Conservation (phyloP, 352 stramenopile species). For the Phytophthora uliginosa region DNA sequence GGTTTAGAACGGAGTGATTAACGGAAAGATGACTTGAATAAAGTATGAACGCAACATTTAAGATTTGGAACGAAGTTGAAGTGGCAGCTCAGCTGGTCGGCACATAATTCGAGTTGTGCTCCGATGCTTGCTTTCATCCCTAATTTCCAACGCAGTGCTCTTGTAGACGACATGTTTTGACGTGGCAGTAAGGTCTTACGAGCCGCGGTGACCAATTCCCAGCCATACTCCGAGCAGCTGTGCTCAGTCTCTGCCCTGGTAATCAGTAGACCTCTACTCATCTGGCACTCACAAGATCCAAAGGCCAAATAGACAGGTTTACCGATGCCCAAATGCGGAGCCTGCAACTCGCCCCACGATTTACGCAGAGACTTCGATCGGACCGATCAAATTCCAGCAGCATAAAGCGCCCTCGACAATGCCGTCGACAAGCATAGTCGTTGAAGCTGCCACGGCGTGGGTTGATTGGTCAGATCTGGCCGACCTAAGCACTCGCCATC, state of each 20-base stretch:
- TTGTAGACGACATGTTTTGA: not conserved
- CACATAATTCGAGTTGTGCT: not conserved
- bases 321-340: too few species aligned
- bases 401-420: not conserved
- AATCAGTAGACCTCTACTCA: too few species aligned
- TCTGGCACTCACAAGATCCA: too few species aligned
- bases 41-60: slow-evolving; percentile 20
- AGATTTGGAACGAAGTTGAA: not conserved
- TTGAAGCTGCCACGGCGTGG: slow-evolving; percentile 15
- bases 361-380: too few species aligned
- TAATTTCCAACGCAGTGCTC: not conserved
- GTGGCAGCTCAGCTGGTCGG: not conserved
- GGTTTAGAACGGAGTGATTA: not conserved
- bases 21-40: slow-evolving; percentile 18
- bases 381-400: too few species aligned
- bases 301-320: too few species aligned
- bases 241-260: not conserved
- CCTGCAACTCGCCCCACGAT: too few species aligned
- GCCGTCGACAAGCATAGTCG: not conserved
- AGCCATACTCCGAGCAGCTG: not conserved
- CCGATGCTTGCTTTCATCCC: not conserved
- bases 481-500: not conserved
- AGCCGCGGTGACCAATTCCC: not conserved
- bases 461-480: slow-evolving; percentile 26
- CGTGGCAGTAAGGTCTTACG: not conserved